phyloP scores from a whole-genome alignment of 2,329 filamentous ascomycete species.

The Thielaviopsis punctulata region DNA sequence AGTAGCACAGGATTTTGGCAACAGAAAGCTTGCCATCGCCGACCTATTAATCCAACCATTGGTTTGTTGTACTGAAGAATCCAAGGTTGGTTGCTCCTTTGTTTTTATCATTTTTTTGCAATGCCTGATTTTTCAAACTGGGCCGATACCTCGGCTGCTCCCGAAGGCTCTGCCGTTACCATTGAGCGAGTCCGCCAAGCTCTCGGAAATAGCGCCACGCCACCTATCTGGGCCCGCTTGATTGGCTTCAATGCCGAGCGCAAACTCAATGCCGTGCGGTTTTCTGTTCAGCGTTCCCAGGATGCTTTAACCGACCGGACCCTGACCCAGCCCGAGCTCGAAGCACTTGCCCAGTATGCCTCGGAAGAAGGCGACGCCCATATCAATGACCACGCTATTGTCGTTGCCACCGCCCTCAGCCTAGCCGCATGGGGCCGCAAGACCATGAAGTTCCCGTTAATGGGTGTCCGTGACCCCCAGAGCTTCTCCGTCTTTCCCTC shows the following conservation, averaged over 20 bases:
- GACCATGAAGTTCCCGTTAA: constrained; percentile 25
- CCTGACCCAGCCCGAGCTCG: constrained; percentile 22
- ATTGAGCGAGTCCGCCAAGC: constrained; percentile 3
- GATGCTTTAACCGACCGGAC: constrained; percentile 17
- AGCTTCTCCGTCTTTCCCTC: constrained; percentile 21
- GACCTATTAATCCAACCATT: background rate
- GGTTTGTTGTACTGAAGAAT: no score
- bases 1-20: background rate
- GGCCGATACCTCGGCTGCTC: constrained; percentile 6
- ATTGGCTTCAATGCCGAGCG: constrained; percentile 7
- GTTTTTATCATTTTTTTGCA: background rate
- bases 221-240: constrained; percentile 7
- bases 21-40: background rate
- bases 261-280: constrained; percentile 15
- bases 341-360: constrained; percentile 20
- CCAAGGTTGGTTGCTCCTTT: background rate
- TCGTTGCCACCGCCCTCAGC: constrained; percentile 16
- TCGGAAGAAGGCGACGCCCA: constrained; percentile 9
- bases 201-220: constrained; percentile 3
- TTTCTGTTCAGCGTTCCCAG: constrained; percentile 8
- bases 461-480: constrained; percentile 18
- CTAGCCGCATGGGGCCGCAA: constrained; percentile 18
- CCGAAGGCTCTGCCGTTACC: constrained; percentile 4
- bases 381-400: constrained; percentile 18
- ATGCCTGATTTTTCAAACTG: constrained; percentile 9